Base-by-base conservation (phyloP, 768 basidiomycete species). In the Lentinula raphanica region DNA sequence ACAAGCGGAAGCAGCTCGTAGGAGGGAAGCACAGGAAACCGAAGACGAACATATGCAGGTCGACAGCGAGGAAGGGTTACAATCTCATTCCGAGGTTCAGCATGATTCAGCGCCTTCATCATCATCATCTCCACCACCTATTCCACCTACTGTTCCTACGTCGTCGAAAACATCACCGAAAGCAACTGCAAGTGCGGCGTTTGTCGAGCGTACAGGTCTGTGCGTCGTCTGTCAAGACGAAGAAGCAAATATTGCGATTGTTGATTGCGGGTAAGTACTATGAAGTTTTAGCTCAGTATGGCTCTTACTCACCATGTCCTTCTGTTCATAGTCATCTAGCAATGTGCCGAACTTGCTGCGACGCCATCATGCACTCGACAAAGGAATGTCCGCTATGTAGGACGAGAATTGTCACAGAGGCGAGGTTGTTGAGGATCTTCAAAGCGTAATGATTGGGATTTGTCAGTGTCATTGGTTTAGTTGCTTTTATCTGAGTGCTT, bases 201-300 rank as follows among this genome's bases (percentile, higher is more conserved):
- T 53, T 27, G 67, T 80, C 12, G 90, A 92, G 60, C 80, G 86
- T 23, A 80, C 82, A 8, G 93, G 94, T 1, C 71, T 94, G 4
- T 97, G 94, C 68, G 91, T 96, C 0, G 82, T 97, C 9, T 97
- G 94, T 66, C 94, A 95, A 67, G 94, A 97, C 61, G 90, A 94
- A 59, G 94, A 96, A 62, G 94, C 94, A 0, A 94, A 90, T 63
- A 90, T 97, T 58, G 94, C 93, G 2, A 85, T 94, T 56, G 89
- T 96, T 12, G 94, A 97, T 71, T 97, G 94, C 82, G 94, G 94
- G 42, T 44, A n/a, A 44, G 42, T 44, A 21, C 2, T 0, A 88
- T n/a, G n/a, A n/a, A n/a, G n/a, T n/a, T n/a, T n/a, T n/a, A n/a
- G n/a, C n/a, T n/a, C n/a, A n/a, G n/a, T n/a, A 32, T 59, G 19